phyloP scores from a whole-genome alignment of 495 filamentous ascomycete species.

The Clavariopsis aquatica region DNA sequence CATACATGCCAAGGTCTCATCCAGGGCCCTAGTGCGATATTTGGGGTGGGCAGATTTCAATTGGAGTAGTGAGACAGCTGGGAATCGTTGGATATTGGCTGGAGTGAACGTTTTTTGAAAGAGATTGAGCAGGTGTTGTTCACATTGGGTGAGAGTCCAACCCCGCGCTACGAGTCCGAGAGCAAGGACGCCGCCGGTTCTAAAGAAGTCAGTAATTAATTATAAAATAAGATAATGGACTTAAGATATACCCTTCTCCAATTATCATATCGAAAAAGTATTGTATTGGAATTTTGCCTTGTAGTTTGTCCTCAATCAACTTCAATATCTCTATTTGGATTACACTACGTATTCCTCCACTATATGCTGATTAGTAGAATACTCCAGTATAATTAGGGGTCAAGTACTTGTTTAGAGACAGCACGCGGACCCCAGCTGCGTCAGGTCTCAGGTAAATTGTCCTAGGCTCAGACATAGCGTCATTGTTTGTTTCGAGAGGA shows the following conservation, averaged over 20 bases:
- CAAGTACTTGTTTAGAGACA: constrained; percentile 20
- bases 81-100: constrained; percentile 9
- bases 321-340: constrained; percentile 26
- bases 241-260: constrained; percentile 28
- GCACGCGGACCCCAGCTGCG: constrained; percentile 20
- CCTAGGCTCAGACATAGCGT: neutral
- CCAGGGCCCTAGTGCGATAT: constrained; percentile 16
- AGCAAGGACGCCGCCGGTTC: constrained; percentile 27
- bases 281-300: constrained; percentile 28
- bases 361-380: constrained; percentile 3
- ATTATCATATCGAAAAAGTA: constrained; percentile 33
- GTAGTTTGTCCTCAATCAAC: constrained; percentile 23
- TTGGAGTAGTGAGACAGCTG: constrained; percentile 4
- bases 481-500: constrained; percentile 14
- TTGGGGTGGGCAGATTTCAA: constrained; percentile 10
- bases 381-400: neutral
- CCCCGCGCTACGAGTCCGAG: constrained; percentile 18
- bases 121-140: constrained; percentile 12
- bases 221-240: neutral
- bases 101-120: constrained; percentile 1
- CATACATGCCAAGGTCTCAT: constrained; percentile 8
- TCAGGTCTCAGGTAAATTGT: constrained; percentile 24
- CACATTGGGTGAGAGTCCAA: constrained; percentile 18
- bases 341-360: constrained; percentile 30
- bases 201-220: neutral